Evolutionary conservation across 129 eudicot genomes (phyloP).

Genomic region (Scalesia atractyloides): DNA sequence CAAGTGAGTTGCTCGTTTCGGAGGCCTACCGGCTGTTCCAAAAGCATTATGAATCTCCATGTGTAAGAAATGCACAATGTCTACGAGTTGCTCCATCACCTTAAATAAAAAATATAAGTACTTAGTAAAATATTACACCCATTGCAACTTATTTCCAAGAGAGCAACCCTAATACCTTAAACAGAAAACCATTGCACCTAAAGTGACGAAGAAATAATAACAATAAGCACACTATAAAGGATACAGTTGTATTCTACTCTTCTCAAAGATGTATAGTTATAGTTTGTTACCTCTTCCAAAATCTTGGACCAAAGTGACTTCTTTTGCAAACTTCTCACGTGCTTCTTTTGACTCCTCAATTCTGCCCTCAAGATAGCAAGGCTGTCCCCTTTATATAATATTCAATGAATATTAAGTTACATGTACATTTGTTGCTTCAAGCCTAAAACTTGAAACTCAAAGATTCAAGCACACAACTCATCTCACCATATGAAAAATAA

Average conservation of each 20-base stretch:
- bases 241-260: background rate
- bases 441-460: background rate
- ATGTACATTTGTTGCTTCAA: background rate
- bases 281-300: constrained; percentile 81
- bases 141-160: background rate
- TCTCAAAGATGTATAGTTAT: background rate
- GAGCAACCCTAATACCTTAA: constrained; percentile 2
- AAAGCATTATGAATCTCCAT: constrained; percentile 5
- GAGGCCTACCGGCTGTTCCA: constrained; percentile 49
- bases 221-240: constrained; percentile 11
- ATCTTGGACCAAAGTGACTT: constrained; percentile 89
- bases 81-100: constrained; percentile 2
- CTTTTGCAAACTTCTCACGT: constrained; percentile 80
- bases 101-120: background rate
- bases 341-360: constrained; percentile 91
- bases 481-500: background rate
- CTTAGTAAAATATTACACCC: background rate
- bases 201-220: background rate
- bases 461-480: background rate
- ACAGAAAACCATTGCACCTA: constrained; percentile 12
- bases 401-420: background rate
- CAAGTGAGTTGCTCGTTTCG: background rate
- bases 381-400: constrained; percentile 67
- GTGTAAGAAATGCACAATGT: background rate
- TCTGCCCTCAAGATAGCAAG: constrained; percentile 79